Percentiles rank a stretch among this genome's conserved stretches.
These are phyloP conservation scores for Rugonectria rugulosa DNA, from an alignment of 2,329 filamentous ascomycete species.

Conservation along the genomic window DNA sequence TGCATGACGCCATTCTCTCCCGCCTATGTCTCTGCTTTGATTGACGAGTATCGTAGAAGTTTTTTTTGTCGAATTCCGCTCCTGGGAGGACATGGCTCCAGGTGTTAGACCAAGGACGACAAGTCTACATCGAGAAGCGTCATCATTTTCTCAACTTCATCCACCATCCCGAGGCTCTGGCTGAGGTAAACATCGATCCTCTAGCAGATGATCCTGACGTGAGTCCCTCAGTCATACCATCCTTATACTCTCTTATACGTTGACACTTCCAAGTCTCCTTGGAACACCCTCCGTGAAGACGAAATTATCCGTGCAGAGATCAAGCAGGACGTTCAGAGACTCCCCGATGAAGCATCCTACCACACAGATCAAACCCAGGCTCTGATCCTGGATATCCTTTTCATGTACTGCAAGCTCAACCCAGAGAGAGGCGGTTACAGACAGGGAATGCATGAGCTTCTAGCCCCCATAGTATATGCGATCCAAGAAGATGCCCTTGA, in stretches of 20 bases:
- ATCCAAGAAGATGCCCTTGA: constrained; percentile 83
- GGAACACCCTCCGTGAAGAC: constrained; percentile 86
- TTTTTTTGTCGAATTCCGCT: constrained; percentile 77
- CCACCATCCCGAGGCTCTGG: constrained; percentile 82
- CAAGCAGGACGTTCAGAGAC: constrained; percentile 89
- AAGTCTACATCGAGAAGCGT: constrained; percentile 75
- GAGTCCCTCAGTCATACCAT: no score
- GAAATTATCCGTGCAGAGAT: constrained; percentile 88
- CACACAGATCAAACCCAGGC: constrained; percentile 79
- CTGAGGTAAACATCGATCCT: constrained; percentile 76
- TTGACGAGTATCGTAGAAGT: constrained; percentile 61
- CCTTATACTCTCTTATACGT: not conserved
- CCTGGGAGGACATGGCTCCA: constrained; percentile 73
- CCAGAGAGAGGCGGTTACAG: constrained; percentile 86
- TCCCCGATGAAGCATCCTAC: constrained; percentile 92
- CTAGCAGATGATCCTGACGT: constrained; percentile 79
- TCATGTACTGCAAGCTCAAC: constrained; percentile 93
- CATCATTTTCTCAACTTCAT: constrained; percentile 83
- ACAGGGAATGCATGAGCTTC: constrained; percentile 98
- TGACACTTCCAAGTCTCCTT: constrained; percentile 72
- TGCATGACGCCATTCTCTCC: not conserved
- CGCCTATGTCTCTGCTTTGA: not conserved
- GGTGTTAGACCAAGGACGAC: constrained; percentile 72
- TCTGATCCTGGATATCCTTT: constrained; percentile 87
- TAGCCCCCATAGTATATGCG: constrained; percentile 88